Evolutionary conservation across 2,329 filamentous ascomycete genomes (phyloP).

Genomic region (Verticillium longisporum): DNA sequence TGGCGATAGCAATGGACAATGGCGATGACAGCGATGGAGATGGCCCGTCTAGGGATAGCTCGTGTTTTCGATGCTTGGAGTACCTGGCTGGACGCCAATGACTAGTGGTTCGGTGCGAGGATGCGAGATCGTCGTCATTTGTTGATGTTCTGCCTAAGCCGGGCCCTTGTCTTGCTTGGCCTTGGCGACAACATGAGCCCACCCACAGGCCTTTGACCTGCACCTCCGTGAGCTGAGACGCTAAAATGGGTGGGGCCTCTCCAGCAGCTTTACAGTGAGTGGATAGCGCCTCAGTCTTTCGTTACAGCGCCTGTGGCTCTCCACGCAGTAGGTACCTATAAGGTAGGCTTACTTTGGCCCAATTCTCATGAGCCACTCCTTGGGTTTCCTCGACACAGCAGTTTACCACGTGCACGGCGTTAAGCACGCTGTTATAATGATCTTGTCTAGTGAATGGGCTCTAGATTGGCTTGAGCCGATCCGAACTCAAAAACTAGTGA

Average conservation of each 20-base stretch:
- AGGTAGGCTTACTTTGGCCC: neutral
- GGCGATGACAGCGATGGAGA: neutral
- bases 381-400: neutral
- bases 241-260: neutral
- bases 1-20: neutral
- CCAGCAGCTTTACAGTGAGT: neutral
- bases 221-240: neutral
- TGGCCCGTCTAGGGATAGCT: neutral
- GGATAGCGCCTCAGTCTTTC: neutral
- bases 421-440: neutral
- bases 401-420: neutral
- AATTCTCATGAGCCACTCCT: neutral
- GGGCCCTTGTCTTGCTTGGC: neutral
- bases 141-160: neutral
- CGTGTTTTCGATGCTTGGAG: neutral
- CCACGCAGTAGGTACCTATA: too few relatives aligned
- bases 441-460: neutral
- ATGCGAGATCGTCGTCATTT: neutral
- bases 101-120: neutral
- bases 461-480: neutral
- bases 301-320: neutral
- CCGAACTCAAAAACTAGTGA: neutral
- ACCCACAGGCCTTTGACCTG: neutral
- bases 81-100: neutral
- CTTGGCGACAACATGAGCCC: neutral